phyloP scores from a whole-genome alignment of 169 alveolate species.

The Pseudocohnilembus persalinus region DNA sequence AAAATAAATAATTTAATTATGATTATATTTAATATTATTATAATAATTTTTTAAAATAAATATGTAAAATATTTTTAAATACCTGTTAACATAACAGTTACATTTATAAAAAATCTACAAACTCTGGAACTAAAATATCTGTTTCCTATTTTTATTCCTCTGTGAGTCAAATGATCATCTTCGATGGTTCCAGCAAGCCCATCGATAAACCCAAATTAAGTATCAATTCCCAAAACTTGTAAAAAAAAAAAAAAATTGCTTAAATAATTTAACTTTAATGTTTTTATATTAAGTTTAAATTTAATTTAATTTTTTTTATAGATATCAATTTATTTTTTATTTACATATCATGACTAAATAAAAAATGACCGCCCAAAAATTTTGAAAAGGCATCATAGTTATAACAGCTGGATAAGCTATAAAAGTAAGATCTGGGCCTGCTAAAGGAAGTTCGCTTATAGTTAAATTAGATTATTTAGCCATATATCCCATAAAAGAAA shows the following conservation, averaged over 20 bases:
- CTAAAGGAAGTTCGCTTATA: conserved; percentile 36
- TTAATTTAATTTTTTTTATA: not conserved
- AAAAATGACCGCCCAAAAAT: conserved; percentile 49
- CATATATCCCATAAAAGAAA: conserved; percentile 53
- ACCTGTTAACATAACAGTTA: not conserved
- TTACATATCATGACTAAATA: conserved; percentile 27
- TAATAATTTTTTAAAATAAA: no score
- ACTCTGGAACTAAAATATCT: conserved; percentile 16
- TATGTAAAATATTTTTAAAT: no score
- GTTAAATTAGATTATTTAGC: conserved; percentile 1
- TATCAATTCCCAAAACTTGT: conserved; percentile 36
- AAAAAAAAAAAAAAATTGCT: not conserved
- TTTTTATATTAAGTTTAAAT: not conserved
- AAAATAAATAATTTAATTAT: no score
- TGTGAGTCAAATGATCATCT: conserved; percentile 27
- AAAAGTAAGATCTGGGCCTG: conserved; percentile 57
- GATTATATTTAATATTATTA: no score
- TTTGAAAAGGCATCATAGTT: conserved; percentile 45
- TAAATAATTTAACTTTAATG: no score
- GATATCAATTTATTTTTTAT: not conserved
- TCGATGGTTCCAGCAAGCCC: conserved; percentile 42
- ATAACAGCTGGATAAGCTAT: conserved; percentile 56
- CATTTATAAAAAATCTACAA: not conserved
- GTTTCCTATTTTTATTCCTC: conserved; percentile 9
- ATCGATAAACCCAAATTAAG: conserved; percentile 45